Conservation (phyloP, 768 basidiomycete species). For the Suillus clintonianus region DNA sequence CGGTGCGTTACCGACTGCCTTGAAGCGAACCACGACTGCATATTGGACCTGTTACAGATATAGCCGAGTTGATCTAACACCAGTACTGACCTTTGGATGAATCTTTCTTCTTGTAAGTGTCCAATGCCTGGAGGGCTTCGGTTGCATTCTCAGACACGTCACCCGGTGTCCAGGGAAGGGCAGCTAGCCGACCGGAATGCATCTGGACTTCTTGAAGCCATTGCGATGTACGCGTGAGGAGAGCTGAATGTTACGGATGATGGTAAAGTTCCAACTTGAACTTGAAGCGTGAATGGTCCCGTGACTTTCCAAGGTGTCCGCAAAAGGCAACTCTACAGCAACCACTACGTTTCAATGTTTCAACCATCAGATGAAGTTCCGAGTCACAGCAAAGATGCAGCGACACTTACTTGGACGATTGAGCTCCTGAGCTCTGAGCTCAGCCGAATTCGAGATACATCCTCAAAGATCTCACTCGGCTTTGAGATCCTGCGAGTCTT, state of each 20-base stretch:
- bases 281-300: not conserved
- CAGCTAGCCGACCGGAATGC: constrained; percentile 31
- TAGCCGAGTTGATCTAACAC: not conserved
- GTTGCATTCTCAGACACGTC: constrained; percentile 32
- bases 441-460: no score
- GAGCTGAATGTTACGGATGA: not conserved
- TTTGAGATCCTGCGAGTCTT: no score
- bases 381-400: no score
- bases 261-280: not conserved
- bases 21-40: constrained; percentile 93
- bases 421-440: no score
- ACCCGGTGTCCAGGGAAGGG: constrained; percentile 34
- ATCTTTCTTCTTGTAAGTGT: constrained; percentile 87
- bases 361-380: no score
- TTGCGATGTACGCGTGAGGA: constrained; percentile 9
- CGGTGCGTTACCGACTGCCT: constrained; percentile 95
- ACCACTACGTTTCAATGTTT: not conserved
- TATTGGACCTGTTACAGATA: not conserved
- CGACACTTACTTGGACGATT: no score
- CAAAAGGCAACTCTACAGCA: not conserved
- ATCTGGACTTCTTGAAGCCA: constrained; percentile 35
- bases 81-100: constrained; percentile 62
- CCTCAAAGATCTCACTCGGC: no score
- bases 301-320: not conserved
- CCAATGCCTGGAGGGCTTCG: constrained; percentile 71